phyloP scores from a whole-genome alignment of 208 protist genomes.

The Chromosphaera perkinsii region DNA sequence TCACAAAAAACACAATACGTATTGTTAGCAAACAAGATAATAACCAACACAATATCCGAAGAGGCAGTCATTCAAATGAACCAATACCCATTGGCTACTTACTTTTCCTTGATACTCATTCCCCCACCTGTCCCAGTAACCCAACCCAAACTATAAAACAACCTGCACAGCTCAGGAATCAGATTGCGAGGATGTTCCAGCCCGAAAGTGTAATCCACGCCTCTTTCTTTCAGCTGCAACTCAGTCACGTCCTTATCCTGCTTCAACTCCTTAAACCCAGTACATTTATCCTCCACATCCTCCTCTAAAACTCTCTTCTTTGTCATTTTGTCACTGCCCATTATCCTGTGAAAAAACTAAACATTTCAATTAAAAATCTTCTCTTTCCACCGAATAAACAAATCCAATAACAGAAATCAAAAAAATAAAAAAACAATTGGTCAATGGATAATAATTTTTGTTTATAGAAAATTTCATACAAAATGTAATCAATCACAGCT shows the following conservation, averaged over 20 bases:
- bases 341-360: neutral
- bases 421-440: neutral
- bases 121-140: slow-evolving; percentile 89
- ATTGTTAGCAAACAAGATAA: slow-evolving; percentile 7
- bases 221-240: neutral
- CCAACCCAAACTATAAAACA: slow-evolving; percentile 83
- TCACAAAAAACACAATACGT: neutral
- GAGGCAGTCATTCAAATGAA: neutral
- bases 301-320: too few relatives aligned
- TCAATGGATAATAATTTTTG: neutral
- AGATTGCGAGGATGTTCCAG: slow-evolving; percentile 69
- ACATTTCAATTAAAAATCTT: neutral
- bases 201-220: neutral
- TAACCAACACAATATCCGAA: neutral
- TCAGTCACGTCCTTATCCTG: neutral
- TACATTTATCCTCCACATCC: neutral
- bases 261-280: neutral
- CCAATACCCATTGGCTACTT: neutral
- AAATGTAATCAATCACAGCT: neutral
- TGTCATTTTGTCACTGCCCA: too few relatives aligned
- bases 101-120: slow-evolving; percentile 71
- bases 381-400: too few relatives aligned
- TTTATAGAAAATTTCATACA: neutral
- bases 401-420: neutral
- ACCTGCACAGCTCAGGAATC: slow-evolving; percentile 80